Evolutionary conservation across 2,329 filamentous ascomycete species (phyloP).

Genomic region (Cladophialophora chaetospira): DNA sequence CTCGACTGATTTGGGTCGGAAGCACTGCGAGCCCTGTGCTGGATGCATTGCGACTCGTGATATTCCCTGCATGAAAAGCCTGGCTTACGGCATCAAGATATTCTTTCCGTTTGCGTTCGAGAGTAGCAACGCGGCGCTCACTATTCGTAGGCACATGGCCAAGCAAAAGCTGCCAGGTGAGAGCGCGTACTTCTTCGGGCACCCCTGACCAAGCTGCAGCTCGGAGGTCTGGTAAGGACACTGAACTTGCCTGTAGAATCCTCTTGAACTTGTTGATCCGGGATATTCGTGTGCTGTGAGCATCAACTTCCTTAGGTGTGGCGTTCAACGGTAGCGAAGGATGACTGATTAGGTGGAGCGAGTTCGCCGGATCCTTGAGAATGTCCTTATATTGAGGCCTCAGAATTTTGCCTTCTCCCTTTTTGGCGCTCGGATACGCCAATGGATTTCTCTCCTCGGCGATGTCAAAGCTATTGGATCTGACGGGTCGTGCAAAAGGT

Average conservation of each 20-base stretch:
- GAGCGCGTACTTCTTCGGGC: constrained; percentile 90
- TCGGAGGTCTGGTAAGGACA: constrained; percentile 80
- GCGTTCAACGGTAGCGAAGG: constrained; percentile 72
- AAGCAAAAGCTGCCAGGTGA: constrained; percentile 97
- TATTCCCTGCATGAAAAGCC: constrained; percentile 60
- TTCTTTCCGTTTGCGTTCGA: constrained; percentile 94
- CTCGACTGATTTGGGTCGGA: constrained; percentile 54
- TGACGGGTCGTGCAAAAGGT: constrained; percentile 43
- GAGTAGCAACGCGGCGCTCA: constrained; percentile 81
- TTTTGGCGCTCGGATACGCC: constrained; percentile 84
- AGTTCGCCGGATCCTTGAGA: constrained; percentile 83
- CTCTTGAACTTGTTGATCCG: constrained; percentile 99
- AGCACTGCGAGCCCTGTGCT: constrained; percentile 40
- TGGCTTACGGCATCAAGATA: constrained; percentile 87
- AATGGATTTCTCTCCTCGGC: constrained; percentile 83
- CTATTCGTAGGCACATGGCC: constrained; percentile 97
- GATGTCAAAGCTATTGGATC: constrained; percentile 89
- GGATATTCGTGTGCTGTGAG: constrained; percentile 81
- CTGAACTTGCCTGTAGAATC: constrained; percentile 87
- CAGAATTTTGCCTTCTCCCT: constrained; percentile 90
- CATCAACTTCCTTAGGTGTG: constrained; percentile 79
- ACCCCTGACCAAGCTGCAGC: constrained; percentile 91
- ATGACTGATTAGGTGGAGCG: constrained; percentile 90
- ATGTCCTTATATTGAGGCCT: constrained; percentile 98
- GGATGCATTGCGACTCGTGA: constrained; percentile 20